A percentile compares a stretch with the other conserved stretches of the same genome.
Evolutionary conservation across 192 early-diverging fungal genomes (phyloP).

Genomic region (Jimgerdemannia flammicorona): DNA sequence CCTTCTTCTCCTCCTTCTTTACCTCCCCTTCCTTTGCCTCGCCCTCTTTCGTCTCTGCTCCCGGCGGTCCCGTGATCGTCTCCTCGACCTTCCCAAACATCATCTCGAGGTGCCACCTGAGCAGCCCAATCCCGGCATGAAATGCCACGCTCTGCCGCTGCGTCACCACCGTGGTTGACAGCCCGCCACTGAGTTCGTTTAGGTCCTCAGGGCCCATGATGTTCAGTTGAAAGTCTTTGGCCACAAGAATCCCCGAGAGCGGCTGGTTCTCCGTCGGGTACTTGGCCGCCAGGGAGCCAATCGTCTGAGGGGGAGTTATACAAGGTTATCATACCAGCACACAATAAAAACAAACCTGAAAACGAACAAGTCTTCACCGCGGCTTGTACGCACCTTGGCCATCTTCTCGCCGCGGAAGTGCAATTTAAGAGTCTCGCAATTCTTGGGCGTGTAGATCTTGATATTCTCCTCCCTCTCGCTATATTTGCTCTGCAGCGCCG

Average conservation of each 20-base stretch:
- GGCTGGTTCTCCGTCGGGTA: conserved; percentile 66
- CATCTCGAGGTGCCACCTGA: conserved; percentile 88
- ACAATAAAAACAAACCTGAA: too few relatives aligned
- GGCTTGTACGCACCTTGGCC: conserved; percentile 60
- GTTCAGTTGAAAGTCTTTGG: conserved; percentile 87
- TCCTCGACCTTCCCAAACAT: conserved; percentile 75
- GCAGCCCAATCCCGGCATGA: conserved; percentile 69
- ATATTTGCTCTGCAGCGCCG: conserved; percentile 82
- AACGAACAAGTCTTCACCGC: neutral
- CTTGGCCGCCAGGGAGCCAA: conserved; percentile 78
- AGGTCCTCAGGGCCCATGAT: conserved; percentile 82
- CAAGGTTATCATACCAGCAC: neutral
- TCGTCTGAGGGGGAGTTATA: conserved; percentile 44
- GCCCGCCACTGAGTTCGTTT: conserved; percentile 71
- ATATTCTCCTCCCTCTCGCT: conserved; percentile 72
- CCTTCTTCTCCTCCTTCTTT: neutral
- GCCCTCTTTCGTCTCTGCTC: neutral
- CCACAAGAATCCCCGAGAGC: conserved; percentile 78
- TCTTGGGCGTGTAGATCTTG: conserved; percentile 84
- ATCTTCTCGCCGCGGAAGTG: conserved; percentile 95
- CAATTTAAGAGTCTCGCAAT: conserved; percentile 85
- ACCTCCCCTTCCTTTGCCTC: neutral
- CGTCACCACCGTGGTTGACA: conserved; percentile 69
- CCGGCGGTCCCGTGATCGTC: neutral
- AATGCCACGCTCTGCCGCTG: conserved; percentile 78